Percentiles rank a stretch among this genome's conserved stretches.
Conservation (phyloP, 2,329 filamentous ascomycete genomes). For the Lecanicillium sp. region DNA sequence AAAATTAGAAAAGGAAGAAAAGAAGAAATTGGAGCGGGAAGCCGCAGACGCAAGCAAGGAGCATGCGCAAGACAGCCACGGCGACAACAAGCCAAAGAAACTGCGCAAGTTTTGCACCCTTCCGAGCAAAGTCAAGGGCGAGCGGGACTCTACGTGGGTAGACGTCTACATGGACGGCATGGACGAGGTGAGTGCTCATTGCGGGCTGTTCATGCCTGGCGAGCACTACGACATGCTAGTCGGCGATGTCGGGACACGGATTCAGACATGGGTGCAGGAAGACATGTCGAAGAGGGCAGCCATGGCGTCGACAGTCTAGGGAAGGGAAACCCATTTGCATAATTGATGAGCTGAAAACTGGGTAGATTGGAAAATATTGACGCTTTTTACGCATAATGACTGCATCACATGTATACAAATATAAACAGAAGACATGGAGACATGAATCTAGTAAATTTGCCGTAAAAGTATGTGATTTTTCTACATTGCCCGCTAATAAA, state of each 20-base stretch:
- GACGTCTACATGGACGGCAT: constrained; percentile 73
- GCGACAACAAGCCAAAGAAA: constrained; percentile 30
- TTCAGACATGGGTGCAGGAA: constrained; percentile 63
- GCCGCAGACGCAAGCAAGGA: constrained; percentile 12
- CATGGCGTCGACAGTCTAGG: constrained; percentile 10
- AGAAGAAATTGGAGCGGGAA: constrained; percentile 20
- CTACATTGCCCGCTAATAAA: constrained; percentile 2
- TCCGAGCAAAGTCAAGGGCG: constrained; percentile 45
- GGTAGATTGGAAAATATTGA: too few relatives aligned
- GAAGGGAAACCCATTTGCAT: too few relatives aligned
- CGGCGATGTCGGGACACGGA: constrained; percentile 60
- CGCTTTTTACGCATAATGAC: background rate
- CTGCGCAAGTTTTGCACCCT: constrained; percentile 74
- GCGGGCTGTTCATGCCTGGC: constrained; percentile 67
- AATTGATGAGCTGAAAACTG: too few relatives aligned
- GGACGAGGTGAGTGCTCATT: constrained; percentile 81
- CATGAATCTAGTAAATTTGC: too few relatives aligned
- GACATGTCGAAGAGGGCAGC: constrained; percentile 39
- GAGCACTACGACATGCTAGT: constrained; percentile 69
- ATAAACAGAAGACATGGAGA: background rate
- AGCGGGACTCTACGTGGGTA: constrained; percentile 65
- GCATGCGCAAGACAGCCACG: constrained; percentile 12
- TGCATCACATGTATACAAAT: background rate
- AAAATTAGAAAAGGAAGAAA: constrained; percentile 20
- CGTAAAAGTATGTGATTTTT: too few relatives aligned